Conservation (phyloP, 2,329 filamentous ascomycete species). For the Aspergillus floridensis region DNA sequence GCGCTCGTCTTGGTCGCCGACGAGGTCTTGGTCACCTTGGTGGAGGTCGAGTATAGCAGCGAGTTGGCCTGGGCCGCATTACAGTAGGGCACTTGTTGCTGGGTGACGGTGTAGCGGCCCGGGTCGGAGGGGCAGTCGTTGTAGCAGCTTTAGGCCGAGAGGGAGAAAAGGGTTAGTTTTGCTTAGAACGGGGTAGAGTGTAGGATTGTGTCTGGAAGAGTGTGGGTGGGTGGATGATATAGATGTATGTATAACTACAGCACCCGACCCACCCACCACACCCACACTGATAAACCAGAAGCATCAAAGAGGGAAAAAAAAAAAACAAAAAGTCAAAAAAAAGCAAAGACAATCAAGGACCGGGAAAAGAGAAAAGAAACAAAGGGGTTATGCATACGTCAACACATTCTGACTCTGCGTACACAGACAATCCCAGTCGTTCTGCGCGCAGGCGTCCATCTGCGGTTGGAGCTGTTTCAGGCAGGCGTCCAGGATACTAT, state of each 20-base stretch:
- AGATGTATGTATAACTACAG: too few species aligned
- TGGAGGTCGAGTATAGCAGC: slow-evolving; percentile 15
- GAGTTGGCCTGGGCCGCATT: slow-evolving; percentile 42
- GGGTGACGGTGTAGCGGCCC: slow-evolving; percentile 31
- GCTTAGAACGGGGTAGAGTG: too few species aligned
- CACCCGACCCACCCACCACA: too few species aligned
- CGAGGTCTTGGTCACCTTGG: neutral
- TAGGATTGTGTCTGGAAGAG: too few species aligned
- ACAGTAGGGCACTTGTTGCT: slow-evolving; percentile 40
- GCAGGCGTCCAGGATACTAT: slow-evolving; percentile 15
- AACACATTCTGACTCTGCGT: slow-evolving; percentile 16
- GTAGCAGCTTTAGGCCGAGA: slow-evolving; percentile 51
- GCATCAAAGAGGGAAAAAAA: too few species aligned
- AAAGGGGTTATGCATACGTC: slow-evolving; percentile 1
- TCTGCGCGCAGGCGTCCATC: slow-evolving; percentile 9
- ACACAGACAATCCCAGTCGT: slow-evolving; percentile 16
- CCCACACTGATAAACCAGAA: too few species aligned
- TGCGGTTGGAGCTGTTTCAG: slow-evolving; percentile 6
- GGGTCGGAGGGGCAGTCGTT: slow-evolving; percentile 59
- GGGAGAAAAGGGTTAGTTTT: neutral
- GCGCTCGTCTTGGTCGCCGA: slow-evolving; percentile 23
- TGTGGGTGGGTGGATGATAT: too few species aligned
- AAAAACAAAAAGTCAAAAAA: neutral
- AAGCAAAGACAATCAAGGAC: neutral
- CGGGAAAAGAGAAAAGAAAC: neutral